Base-by-base conservation (phyloP, 1,284 basidiomycete species). In the Polyporus tsugae region DNA sequence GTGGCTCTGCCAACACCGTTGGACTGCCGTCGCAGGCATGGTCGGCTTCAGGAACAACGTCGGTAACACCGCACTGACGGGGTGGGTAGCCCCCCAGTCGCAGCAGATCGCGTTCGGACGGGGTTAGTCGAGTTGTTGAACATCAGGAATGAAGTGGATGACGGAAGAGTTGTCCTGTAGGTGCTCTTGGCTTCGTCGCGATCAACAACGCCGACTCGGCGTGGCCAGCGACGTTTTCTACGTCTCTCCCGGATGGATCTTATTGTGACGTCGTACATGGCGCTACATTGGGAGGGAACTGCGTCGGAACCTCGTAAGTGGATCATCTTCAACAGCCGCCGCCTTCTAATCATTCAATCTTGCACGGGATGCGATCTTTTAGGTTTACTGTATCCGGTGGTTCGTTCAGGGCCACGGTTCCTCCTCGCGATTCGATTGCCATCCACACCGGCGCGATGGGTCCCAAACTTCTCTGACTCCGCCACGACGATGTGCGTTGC, bases 251-350 rank as follows among this genome's bases (percentile, higher is more conserved):
- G 0, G 83, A 79, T 42, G 89, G 88, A 1, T 79, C 79, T 1
- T 92, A 91, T 75, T 92, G 90, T 76, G 87, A 92, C 75, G 87
- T 91, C 36, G 81, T 90, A 52, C 83, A 82, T 63, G 89, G 89
- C 4, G 76, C 72, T 41, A 78, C 76, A 1, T 77, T 75, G 0
- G 62, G 55, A 6, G 84, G 84, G 1, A 70, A 72, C 3, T 91
- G 90, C 77, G 82, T 85, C 0, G 89, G 88, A 0, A 70, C 77
- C 42, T 78, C 81, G 88, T 91, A 74, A 67, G 86, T 80, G 5
- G 39, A 46, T 11, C 7, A 49, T 22, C n/a, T 22, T 22, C 46
- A 22, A 7, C 10, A 22, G 9, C 2, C 22, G 46, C n/a, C n/a
- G 46, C n/a, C 7, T 7, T n/a, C 15, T 52, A 36, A 53, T 52